Evolutionary conservation across 495 filamentous ascomycete species (phyloP), one percentile per base, ranked within the genome.

Genomic region (Hypoxylon cercidicola): DNA sequence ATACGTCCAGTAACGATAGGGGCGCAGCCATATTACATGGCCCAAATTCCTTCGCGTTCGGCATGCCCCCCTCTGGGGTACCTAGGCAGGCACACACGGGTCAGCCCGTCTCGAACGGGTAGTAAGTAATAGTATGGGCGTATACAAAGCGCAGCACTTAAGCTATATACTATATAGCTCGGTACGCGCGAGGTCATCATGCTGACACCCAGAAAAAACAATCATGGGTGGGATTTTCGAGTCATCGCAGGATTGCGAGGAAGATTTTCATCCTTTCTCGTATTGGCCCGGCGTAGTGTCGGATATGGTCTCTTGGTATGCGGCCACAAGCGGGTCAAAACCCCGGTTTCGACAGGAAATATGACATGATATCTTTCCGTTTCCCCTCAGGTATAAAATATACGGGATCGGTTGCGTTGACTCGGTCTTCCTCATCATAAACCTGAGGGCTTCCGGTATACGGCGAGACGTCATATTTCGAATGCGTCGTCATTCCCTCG

Each of bases 351-450:
- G 74, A 73, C 63, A 82, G 78, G 72, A 87, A 95, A 78, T 89
- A 90, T 56, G 68, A 71, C 75, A 83, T 84, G 64, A 89, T 88
- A 11, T 76, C 77, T 68, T 89, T 84, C 49, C 88, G 89, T 30
- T 81, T 82, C 64, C 84, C 81, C 76, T 87, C 87, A 12, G 93
- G 92, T 51, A 97, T 88, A 54, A 92, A 89, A 79, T 89, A 97
- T 19, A 97, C 81, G 9, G 95, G 95, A 75, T 98, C 92, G 25
- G 92, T 80, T 16, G 79, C 81, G 48, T 60, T 76, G 43, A 90
- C 78, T 25, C 81, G 70, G 63, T 87, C 81, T 40, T 78, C 75
- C 21, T 83, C 79, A 32, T 79, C 77, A 60, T 77, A 87, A 54
- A 85, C 70, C 70, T 82, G 82, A 41, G 66, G 70, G 20, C 78